Evolutionary conservation across 2,329 filamentous ascomycete genomes (phyloP).

Genomic region (Colletotrichum cereale): DNA sequence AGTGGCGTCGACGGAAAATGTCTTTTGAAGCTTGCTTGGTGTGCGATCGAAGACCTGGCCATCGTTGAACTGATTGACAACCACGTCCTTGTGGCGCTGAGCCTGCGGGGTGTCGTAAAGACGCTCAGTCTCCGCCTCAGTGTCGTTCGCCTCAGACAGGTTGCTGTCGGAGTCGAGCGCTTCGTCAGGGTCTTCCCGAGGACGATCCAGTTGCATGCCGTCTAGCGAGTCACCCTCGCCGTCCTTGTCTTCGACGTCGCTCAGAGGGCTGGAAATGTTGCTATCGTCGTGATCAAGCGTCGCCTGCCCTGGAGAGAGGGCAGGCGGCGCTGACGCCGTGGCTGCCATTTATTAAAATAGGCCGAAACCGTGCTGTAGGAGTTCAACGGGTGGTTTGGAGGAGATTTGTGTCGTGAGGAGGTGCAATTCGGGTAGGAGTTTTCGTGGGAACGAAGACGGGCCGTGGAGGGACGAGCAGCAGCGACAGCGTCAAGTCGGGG

Average conservation of each 20-base stretch:
- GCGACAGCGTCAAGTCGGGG: slow-evolving; percentile 32
- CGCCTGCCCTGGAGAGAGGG: slow-evolving; percentile 61
- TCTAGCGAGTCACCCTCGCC: slow-evolving; percentile 77
- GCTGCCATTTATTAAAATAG: slow-evolving; percentile 60
- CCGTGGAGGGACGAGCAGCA: slow-evolving; percentile 38
- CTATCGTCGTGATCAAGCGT: slow-evolving; percentile 71
- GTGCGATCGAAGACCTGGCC: slow-evolving; percentile 72
- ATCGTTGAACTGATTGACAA: slow-evolving; percentile 67
- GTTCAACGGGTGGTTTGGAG: slow-evolving; percentile 22
- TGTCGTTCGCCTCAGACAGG: slow-evolving; percentile 72
- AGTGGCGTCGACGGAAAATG: slow-evolving; percentile 51
- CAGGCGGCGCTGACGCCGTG: slow-evolving; percentile 62
- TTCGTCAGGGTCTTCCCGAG: slow-evolving; percentile 40
- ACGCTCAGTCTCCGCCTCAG: slow-evolving; percentile 94
- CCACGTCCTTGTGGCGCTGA: slow-evolving; percentile 71
- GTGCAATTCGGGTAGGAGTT: slow-evolving; percentile 37
- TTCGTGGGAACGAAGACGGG: slow-evolving; percentile 36
- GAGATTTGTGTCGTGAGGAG: slow-evolving; percentile 17
- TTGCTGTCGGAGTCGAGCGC: slow-evolving; percentile 64
- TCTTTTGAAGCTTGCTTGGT: slow-evolving; percentile 80
- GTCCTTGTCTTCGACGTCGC: slow-evolving; percentile 88
- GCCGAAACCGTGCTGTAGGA: slow-evolving; percentile 15
- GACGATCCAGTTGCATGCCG: slow-evolving; percentile 61
- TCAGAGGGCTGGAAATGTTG: slow-evolving; percentile 89
- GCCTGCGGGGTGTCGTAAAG: slow-evolving; percentile 88